Percentiles rank a stretch among this genome's conserved stretches.
Conservation (phyloP, 129 eudicot genomes). For the Arctium minus region DNA sequence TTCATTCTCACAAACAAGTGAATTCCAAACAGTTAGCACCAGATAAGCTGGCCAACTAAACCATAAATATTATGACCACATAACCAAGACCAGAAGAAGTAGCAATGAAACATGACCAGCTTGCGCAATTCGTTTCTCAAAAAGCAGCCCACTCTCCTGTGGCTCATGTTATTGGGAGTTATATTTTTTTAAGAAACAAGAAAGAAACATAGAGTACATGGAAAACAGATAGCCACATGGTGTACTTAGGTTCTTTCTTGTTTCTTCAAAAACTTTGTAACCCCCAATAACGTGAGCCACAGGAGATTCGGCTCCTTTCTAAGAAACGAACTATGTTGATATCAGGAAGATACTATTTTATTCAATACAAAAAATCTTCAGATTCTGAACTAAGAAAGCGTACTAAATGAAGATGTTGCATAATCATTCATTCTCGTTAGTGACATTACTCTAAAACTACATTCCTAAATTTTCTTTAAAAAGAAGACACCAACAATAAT, state of each 20-base stretch:
- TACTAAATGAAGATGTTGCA: background rate
- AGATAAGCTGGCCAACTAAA: slow-evolving; percentile 3
- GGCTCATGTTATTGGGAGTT: background rate
- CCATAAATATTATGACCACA: background rate
- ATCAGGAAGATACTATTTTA: background rate
- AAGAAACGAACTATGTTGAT: background rate
- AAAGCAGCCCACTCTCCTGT: background rate
- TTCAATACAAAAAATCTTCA: background rate
- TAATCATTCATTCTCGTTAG: background rate
- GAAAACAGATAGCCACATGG: background rate
- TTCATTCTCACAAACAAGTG: slow-evolving; percentile 18
- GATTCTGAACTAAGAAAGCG: background rate
- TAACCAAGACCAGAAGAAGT: background rate
- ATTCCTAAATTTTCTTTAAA: background rate
- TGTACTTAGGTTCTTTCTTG: background rate
- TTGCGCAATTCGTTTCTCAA: background rate
- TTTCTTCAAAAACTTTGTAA: background rate
- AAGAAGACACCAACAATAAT: background rate
- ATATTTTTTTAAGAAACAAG: background rate
- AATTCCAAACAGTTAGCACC: slow-evolving; percentile 5
- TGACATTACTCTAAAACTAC: slow-evolving; percentile 9
- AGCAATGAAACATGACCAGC: background rate
- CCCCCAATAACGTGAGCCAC: background rate
- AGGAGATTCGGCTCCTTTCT: background rate
- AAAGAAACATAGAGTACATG: background rate